phyloP scores from a whole-genome alignment of 2,329 filamentous ascomycete genomes.

The Madurella mycetomatis region DNA sequence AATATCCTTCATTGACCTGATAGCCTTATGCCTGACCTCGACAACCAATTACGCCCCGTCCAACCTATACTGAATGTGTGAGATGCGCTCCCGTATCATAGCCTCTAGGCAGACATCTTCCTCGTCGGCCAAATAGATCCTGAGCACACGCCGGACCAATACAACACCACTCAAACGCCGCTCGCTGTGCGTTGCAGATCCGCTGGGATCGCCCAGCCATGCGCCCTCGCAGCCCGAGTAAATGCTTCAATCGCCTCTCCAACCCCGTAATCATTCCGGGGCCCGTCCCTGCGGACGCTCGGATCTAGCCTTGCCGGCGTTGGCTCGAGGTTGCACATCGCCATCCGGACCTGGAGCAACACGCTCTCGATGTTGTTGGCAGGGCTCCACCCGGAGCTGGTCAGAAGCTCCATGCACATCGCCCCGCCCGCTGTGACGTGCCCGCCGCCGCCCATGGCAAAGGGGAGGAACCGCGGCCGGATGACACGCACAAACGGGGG shows the following conservation, averaged over 20 bases:
- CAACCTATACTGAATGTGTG: neutral
- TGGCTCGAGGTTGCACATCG: constrained; percentile 65
- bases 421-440: constrained; percentile 82
- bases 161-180: constrained; percentile 10
- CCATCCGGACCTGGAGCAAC: constrained; percentile 74
- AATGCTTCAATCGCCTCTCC: constrained; percentile 71
- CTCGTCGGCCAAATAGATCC: neutral
- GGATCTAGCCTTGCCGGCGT: constrained; percentile 62
- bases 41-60: neutral
- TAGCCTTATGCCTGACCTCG: neutral
- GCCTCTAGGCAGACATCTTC: neutral
- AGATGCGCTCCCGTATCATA: neutral
- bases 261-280: constrained; percentile 55
- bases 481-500: constrained; percentile 84
- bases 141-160: neutral
- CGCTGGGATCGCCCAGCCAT: constrained; percentile 69
- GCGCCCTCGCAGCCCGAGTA: constrained; percentile 58
- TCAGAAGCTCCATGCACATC: constrained; percentile 79
- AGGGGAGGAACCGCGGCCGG: constrained; percentile 71
- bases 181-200: constrained; percentile 51
- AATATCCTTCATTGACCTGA: neutral
- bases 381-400: constrained; percentile 76
- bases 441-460: constrained; percentile 70
- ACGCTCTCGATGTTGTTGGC: constrained; percentile 72
- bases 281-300: constrained; percentile 26